These are phyloP conservation scores for Alternaria sp. DNA, from an alignment of 2,329 filamentous ascomycete species.

Conservation along the genomic window DNA sequence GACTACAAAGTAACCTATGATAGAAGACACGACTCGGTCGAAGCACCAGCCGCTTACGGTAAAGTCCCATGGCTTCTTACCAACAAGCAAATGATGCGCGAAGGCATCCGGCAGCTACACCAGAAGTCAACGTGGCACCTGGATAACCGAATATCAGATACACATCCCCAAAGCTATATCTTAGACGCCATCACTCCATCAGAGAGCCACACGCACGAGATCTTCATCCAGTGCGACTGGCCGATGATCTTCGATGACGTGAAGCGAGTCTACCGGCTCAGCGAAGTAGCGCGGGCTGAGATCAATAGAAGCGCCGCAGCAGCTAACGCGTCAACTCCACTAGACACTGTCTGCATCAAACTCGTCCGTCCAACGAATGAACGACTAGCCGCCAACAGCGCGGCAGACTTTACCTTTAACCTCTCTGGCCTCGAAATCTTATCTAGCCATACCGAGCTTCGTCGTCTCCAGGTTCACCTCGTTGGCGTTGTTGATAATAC, in stretches of 20 bases:
- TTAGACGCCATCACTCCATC: neutral
- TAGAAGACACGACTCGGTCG: neutral
- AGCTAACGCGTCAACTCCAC: neutral
- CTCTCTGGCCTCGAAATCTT: neutral
- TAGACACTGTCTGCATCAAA: neutral
- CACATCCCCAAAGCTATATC: neutral
- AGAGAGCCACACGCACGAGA: neutral
- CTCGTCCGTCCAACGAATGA: neutral
- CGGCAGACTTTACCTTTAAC: neutral
- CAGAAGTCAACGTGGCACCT: neutral
- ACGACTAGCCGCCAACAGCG: neutral
- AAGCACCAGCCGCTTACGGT: neutral
- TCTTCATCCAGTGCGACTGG: neutral
- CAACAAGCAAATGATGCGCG: neutral
- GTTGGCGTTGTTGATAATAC: neutral
- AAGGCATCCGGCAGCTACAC: neutral
- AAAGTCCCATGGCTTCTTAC: neutral
- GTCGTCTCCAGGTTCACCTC: neutral
- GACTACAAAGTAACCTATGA: neutral
- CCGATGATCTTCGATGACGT: neutral
- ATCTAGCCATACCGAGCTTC: neutral
- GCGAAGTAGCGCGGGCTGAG: neutral
- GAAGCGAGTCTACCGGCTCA: neutral
- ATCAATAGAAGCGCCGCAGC: neutral
- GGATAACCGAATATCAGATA: neutral